Base-by-base conservation (phyloP, 2,329 filamentous ascomycete species). In the Alternaria arbusti region DNA sequence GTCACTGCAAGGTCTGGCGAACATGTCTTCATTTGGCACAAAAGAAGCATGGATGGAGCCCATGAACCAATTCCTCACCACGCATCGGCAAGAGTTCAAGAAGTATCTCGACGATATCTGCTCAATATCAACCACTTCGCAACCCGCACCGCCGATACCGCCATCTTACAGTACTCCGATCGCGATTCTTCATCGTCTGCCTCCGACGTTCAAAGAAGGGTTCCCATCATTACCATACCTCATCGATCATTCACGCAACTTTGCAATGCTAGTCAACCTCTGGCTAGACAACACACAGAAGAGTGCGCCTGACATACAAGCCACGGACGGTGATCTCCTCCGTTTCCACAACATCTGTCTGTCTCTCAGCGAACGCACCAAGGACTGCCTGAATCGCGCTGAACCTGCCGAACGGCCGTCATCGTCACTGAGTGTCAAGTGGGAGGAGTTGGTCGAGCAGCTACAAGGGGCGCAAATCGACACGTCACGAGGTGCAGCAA, bases 21-120 rank as follows among this genome's bases (percentile, higher is more conserved):
- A 97, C 77, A 86, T 97, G 81, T 92, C 93, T 2, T 93, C 89
- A 0, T 97, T 97, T 76, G 95, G 95, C 44, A 94, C 92, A 75
- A 97, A 97, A 77, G 95, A 98, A 79, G 89, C 91, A n/a, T 98
- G 94, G 93, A 97, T 98, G 94, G 94, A 97, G 81, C 94, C 94
- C 0, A 98, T 98, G 95, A 98, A 97, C 76, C 88, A 87, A 46
- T 97, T 97, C 72, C 83, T 98, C 50, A 86, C 85, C 9, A 85
- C 88, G 1, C 90, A 97, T 74, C 88, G 94, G 20, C 86, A 90
- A 71, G 88, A 91, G 43, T 93, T 97, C 80, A 96, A 94, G 78
- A 87, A 90, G 50, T 97, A 94, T 72, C 91, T 97, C 64, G 94
- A 98, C 76, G 86, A 89, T 28, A 88, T 97, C 50, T 97, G 95